These are phyloP conservation scores for Hygrophorus russula DNA, from an alignment of 768 basidiomycete genomes.

Conservation along the genomic window DNA sequence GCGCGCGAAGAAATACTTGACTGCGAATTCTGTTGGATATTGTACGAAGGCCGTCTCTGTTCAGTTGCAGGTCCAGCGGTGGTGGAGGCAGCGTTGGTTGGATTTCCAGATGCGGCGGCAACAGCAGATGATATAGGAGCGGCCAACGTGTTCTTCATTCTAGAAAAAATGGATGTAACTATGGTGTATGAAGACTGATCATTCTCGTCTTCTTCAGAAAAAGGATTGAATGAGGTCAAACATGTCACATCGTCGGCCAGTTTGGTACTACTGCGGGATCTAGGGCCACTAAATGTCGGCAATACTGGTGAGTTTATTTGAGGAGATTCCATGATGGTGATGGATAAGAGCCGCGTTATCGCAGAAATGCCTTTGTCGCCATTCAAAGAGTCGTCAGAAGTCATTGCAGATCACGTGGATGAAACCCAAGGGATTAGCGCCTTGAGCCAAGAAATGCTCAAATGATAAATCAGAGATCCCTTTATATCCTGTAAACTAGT, in stretches of 20 bases:
- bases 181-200: slow-evolving; percentile 81
- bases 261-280: slow-evolving; percentile 55
- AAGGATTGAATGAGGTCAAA: slow-evolving; percentile 83
- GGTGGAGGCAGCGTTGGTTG: slow-evolving; percentile 20
- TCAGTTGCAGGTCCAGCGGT: slow-evolving; percentile 26
- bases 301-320: slow-evolving; percentile 23
- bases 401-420: too few species aligned
- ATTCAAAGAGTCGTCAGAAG: too few species aligned
- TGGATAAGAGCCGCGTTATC: slow-evolving; percentile 1
- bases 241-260: slow-evolving; percentile 52
- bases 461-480: too few species aligned
- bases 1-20: slow-evolving; percentile 38
- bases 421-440: neutral
- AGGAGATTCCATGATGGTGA: slow-evolving; percentile 15
- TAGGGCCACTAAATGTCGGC: slow-evolving; percentile 29
- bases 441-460: neutral
- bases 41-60: slow-evolving; percentile 49
- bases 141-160: slow-evolving; percentile 71
- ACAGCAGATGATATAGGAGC: slow-evolving; percentile 49
- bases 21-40: slow-evolving; percentile 30
- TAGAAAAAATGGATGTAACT: slow-evolving; percentile 69
- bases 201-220: slow-evolving; percentile 87
- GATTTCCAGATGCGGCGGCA: slow-evolving; percentile 23
- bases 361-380: too few species aligned
- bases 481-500: too few species aligned